These are phyloP conservation scores for Alternaria infectoria DNA, from an alignment of 2,329 filamentous ascomycete genomes.

Conservation along the genomic window DNA sequence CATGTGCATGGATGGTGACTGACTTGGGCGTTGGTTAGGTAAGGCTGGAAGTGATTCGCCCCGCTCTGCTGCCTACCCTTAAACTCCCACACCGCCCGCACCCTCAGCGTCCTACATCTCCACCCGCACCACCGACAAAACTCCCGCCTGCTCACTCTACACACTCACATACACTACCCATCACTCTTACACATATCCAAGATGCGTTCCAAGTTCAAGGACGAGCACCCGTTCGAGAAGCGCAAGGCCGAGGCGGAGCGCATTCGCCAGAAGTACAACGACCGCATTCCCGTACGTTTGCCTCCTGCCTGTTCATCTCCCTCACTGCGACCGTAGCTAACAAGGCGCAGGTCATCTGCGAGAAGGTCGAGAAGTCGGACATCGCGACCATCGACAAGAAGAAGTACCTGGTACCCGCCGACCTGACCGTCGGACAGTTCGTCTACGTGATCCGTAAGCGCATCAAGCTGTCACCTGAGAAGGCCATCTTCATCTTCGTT, in stretches of 20 bases:
- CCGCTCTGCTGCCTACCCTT: constrained; percentile 41
- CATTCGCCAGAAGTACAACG: constrained; percentile 98
- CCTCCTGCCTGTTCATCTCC: constrained; percentile 2
- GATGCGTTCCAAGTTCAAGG: constrained; percentile 99
- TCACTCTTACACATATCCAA: constrained; percentile 15
- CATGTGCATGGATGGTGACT: not conserved
- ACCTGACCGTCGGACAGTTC: constrained; percentile 98
- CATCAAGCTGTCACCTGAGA: constrained; percentile 99
- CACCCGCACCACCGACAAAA: constrained; percentile 24
- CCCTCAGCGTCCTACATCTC: constrained; percentile 32
- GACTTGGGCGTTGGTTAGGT: constrained; percentile 15
- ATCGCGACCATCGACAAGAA: constrained; percentile 99
- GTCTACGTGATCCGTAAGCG: constrained; percentile 99
- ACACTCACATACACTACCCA: constrained; percentile 20
- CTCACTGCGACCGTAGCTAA: constrained; percentile 25
- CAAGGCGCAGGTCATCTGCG: constrained; percentile 84
- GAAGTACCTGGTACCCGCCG: constrained; percentile 97
- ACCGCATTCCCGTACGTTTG: constrained; percentile 90
- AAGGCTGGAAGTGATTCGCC: constrained; percentile 26
- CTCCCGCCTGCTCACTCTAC: constrained; percentile 5
- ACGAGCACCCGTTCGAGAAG: constrained; percentile 99
- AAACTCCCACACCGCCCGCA: constrained; percentile 43
- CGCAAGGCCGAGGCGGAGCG: constrained; percentile 99
- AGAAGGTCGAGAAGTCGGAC: constrained; percentile 99
- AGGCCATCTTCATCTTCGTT: constrained; percentile 99